Conservation (phyloP, 2,329 filamentous ascomycete species). For the Nothopassalora personata region DNA sequence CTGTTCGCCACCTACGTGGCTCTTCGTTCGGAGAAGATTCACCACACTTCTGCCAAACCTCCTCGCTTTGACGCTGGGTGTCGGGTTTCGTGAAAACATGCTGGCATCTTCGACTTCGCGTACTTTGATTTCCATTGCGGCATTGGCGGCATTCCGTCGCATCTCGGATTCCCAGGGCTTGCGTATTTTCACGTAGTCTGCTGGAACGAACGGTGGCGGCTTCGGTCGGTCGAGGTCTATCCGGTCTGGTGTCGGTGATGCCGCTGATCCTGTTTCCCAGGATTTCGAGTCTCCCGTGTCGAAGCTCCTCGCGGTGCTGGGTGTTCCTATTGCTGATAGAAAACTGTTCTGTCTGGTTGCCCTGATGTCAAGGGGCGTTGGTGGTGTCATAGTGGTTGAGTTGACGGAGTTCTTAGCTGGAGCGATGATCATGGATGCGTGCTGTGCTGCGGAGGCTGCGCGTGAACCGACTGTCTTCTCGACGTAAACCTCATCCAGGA, state of each 20-base stretch:
- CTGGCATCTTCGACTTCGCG: constrained; percentile 29
- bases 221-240: constrained; percentile 17
- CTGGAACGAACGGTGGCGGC: constrained; percentile 28
- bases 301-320: constrained; percentile 18
- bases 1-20: constrained; percentile 8
- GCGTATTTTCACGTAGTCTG: constrained; percentile 28
- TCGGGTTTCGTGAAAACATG: constrained; percentile 20
- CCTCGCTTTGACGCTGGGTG: constrained; percentile 31
- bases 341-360: constrained; percentile 8
- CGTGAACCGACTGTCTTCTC: constrained; percentile 10
- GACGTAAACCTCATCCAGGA: constrained; percentile 31
- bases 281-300: constrained; percentile 10
- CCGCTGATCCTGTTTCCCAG: constrained; percentile 12
- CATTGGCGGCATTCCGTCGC: constrained; percentile 22
- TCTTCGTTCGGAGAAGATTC: constrained; percentile 32
- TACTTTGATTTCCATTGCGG: constrained; percentile 29
- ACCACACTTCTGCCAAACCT: constrained; percentile 33
- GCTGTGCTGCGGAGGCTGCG: neutral
- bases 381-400: neutral
- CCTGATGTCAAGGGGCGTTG: constrained; percentile 14
- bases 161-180: constrained; percentile 32
- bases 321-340: constrained; percentile 9
- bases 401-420: constrained; percentile 6
- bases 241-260: constrained; percentile 10
- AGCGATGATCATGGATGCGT: constrained; percentile 4